phyloP scores from a whole-genome alignment of 176 grass and related monocot species.

The Poa pratensis region DNA sequence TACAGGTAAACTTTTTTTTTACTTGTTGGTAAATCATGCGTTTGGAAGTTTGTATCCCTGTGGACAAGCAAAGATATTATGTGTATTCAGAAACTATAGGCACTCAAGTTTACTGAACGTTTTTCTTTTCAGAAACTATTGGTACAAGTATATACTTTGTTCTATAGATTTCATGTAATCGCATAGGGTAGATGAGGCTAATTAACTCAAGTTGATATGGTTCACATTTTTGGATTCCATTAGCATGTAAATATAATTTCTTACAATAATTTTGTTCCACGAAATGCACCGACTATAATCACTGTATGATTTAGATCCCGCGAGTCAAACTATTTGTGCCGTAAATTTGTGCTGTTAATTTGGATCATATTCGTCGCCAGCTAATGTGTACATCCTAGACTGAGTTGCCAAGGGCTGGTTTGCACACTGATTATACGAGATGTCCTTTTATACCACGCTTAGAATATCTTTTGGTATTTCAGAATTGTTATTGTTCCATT shows the following conservation, averaged over 20 bases:
- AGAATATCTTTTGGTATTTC: too few species aligned
- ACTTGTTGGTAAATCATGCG: too few species aligned
- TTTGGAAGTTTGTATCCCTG: too few species aligned
- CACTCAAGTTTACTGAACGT: too few species aligned
- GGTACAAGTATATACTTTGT: conserved; percentile 32
- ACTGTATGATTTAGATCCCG: neutral
- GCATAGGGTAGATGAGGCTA: neutral
- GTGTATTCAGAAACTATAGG: too few species aligned
- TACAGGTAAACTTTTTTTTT: too few species aligned
- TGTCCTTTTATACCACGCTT: too few species aligned
- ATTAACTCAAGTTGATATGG: conserved; percentile 38
- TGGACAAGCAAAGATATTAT: too few species aligned
- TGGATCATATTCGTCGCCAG: neutral
- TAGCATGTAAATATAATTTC: conserved; percentile 42
- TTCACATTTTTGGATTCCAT: conserved; percentile 1
- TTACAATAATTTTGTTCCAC: neutral
- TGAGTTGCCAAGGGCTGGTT: neutral
- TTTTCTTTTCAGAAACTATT: neutral
- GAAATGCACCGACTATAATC: neutral
- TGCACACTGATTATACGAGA: too few species aligned
- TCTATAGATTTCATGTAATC: conserved; percentile 39
- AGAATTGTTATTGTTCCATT: too few species aligned
- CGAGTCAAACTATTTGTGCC: neutral
- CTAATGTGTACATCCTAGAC: conserved; percentile 10
- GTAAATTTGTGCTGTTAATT: conserved; percentile 11